Percentiles rank a stretch among this genome's conserved stretches.
These are phyloP conservation scores for Saccharomycopsis selenospora DNA, from an alignment of 805 yeast species.

Conservation along the genomic window DNA sequence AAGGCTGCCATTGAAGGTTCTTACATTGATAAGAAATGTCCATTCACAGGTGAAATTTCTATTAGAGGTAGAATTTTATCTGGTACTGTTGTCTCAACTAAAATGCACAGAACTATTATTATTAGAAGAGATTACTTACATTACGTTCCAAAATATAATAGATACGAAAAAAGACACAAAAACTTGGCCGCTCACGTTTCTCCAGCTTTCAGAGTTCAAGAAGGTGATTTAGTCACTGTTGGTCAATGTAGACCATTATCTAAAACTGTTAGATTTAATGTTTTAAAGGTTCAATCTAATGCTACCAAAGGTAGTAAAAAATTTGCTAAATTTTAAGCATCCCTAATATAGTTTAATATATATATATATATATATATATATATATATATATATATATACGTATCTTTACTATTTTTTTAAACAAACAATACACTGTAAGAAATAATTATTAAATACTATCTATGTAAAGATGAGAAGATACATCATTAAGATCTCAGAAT, in stretches of 20 bases:
- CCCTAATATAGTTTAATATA: too few species aligned
- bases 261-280: conserved; percentile 99
- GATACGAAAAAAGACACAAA: conserved; percentile 99
- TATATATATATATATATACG: too few species aligned
- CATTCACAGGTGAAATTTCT: conserved; percentile 93
- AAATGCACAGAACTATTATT: conserved; percentile 99
- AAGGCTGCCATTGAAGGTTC: conserved; percentile 96
- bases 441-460: too few species aligned
- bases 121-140: conserved; percentile 99
- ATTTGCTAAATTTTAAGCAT: conserved; percentile 89
- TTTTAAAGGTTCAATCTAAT: conserved; percentile 88
- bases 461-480: too few species aligned
- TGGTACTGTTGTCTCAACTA: conserved; percentile 99
- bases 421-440: too few species aligned
- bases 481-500: too few species aligned
- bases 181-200: conserved; percentile 99
- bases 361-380: too few species aligned
- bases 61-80: conserved; percentile 99
- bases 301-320: conserved; percentile 85
- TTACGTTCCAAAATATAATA: conserved; percentile 99
- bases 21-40: conserved; percentile 99
- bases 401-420: too few species aligned
- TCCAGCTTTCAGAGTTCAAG: conserved; percentile 99
- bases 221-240: conserved; percentile 98
- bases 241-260: conserved; percentile 99